phyloP scores from a whole-genome alignment of 495 filamentous ascomycete species.

The Penicillium odoratum region DNA sequence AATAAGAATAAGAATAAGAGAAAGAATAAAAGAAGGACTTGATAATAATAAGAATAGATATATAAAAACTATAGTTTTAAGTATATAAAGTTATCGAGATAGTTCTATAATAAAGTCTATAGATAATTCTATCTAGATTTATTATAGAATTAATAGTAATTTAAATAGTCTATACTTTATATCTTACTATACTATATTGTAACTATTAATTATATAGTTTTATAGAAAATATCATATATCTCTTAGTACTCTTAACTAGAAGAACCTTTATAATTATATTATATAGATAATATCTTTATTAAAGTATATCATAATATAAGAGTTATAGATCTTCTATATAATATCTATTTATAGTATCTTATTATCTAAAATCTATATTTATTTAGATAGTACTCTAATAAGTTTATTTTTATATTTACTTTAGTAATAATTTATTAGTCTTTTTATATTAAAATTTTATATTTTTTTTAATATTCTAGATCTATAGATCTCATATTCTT shows the following conservation, averaged over 20 bases:
- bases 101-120: constrained; percentile 3
- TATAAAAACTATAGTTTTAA: background rate
- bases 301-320: background rate
- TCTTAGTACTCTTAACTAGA: background rate
- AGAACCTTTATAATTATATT: background rate
- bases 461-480: too few relatives aligned
- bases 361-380: too few relatives aligned
- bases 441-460: too few relatives aligned
- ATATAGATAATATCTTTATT: background rate
- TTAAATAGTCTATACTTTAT: background rate
- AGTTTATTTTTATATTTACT: too few relatives aligned
- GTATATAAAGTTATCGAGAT: background rate
- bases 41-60: constrained; percentile 2
- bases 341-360: too few relatives aligned
- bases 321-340: background rate
- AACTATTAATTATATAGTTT: background rate
- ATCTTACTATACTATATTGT: background rate
- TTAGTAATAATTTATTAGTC: too few relatives aligned
- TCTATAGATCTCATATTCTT: too few relatives aligned
- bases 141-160: background rate
- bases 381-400: too few relatives aligned
- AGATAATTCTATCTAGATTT: background rate
- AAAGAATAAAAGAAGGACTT: too few relatives aligned
- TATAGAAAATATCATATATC: too few relatives aligned
- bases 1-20: background rate